Evolutionary conservation across 2,329 filamentous ascomycete genomes (phyloP), one percentile per base, ranked within the genome.

Genomic region (Eurotiales sp.): DNA sequence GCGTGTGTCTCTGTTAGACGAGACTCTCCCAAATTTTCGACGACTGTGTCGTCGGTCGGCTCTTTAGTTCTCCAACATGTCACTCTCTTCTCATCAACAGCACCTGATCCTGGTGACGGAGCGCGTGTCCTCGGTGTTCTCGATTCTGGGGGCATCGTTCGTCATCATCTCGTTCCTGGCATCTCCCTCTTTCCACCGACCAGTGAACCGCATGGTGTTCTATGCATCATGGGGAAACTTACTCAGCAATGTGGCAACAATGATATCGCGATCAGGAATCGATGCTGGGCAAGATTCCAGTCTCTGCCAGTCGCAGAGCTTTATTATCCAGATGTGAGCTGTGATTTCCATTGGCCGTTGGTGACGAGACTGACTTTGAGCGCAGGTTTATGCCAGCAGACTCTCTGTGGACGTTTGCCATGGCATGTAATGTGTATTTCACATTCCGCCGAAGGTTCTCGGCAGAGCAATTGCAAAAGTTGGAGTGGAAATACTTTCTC

Each of bases 201-300:
- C 88, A n/a, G 90, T 93, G 71, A 93, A 93, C 63, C 79, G 89
- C 17, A 77, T 95, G 0, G 84, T 92, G 8, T 92, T 93, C 67
- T 93, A 86, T 65, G 88, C 89, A 5, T 87, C 86, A 0, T 86
- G 88, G 61, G 88, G 88, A 6, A 95, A 95, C 62, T 77, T 92
- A 59, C 75, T 90, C 68, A 82, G 81, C 54, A 92, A 90, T 65
- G 78, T 89, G n/a, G 88, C 84, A 1, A 90, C 88, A 0, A 68
- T 92, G 34, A 88, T 92, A 61, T 84, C 86, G 0, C 77, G 79
- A 34, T 76, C 78, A 1, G 86, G 82, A 34, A 69, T 88, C 5
- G 58, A 61, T 2, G 62, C 72, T 10, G 68, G 75, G 1, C 56
- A 70, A 14, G 78, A 76, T 0, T 76, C 77, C 14, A 76, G 80